Conservation (phyloP, 163 green algal species). For the Coccomyxa subellipsoidea region DNA sequence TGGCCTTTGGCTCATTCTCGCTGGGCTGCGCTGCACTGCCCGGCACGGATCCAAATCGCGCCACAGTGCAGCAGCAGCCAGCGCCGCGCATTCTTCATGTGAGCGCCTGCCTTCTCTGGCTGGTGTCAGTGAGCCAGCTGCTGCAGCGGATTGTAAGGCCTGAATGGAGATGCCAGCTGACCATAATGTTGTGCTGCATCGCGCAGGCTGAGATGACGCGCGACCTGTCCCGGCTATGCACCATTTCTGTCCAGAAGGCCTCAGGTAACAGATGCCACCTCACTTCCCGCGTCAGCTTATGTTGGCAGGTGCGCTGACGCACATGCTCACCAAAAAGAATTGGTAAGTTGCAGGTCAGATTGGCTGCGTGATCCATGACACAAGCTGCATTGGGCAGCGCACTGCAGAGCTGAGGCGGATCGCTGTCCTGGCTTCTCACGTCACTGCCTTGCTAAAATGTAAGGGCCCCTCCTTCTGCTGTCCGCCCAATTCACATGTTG, state of each 20-base stretch:
- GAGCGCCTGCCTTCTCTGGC: not conserved
- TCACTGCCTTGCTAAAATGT: not conserved
- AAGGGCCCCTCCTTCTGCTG: not conserved
- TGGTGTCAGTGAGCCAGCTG: no score
- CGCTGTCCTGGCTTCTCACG: not conserved
- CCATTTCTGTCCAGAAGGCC: constrained; percentile 13
- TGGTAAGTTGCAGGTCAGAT: not conserved
- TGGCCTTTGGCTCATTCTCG: not conserved
- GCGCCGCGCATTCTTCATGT: not conserved
- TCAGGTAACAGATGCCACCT: no score
- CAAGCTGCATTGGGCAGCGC: not conserved
- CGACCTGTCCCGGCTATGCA: constrained; percentile 26
- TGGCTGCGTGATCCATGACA: not conserved
- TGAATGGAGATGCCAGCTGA: constrained; percentile 6
- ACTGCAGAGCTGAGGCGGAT: constrained; percentile 9
- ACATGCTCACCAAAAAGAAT: no score
- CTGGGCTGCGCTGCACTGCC: not conserved
- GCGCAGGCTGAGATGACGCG: not conserved
- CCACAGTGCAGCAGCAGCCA: not conserved
- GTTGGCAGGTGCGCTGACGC: no score
- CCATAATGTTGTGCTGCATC: constrained; percentile 3
- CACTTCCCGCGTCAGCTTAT: no score
- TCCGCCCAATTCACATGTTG: no score
- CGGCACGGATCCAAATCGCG: not conserved
- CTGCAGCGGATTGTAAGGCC: not conserved